Evolutionary conservation across 2,329 filamentous ascomycete genomes (phyloP), one percentile per base, ranked within the genome.

Genomic region (Neoscytalidium dimidiatum): DNA sequence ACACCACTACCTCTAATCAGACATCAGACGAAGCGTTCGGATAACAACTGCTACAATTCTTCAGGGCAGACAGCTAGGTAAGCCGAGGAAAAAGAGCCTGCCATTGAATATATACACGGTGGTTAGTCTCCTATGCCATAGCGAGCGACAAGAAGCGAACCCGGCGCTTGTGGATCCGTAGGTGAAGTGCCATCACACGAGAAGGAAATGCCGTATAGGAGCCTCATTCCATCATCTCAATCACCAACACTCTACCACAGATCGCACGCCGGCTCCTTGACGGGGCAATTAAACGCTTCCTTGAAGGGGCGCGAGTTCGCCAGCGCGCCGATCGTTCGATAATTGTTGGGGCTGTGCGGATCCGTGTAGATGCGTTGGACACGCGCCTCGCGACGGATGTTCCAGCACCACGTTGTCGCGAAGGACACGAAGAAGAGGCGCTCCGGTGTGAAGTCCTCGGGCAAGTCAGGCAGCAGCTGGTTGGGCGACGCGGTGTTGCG

Each of bases 341-440:
- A 85, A 69, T 83, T 83, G 35, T 85, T 84, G 0, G 89, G 90
- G 4, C 88, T 85, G 76, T 92, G 90, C 0, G 85, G 84, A 71
- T 92, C 88, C 0, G 81, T 84, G 70, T 87, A 86, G 57, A 91
- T 84, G 1, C 81, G 77, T 62, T 82, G 79, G 35, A 88, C 81
- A 4, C 85, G 84, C 5, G 83, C 79, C 69, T 87, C 86, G 66
- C 85, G 84, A 6, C 85, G 83, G 2, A 78, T 83, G 79, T 90
- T 90, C 38, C 85, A 83, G 72, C 90, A 92, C 88, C 88, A 91
- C 77, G 82, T 84, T 68, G 86, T 88, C 3, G 80, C 84, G 72
- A 86, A 91, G 2, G 83, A 83, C 31, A 91, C 80, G 71, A 90
- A 91, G 78, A 91, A 92, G 3, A 91, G 75, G 74, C 91, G 88